phyloP scores from a whole-genome alignment of 768 basidiomycete species.

The Russula vinacea region DNA sequence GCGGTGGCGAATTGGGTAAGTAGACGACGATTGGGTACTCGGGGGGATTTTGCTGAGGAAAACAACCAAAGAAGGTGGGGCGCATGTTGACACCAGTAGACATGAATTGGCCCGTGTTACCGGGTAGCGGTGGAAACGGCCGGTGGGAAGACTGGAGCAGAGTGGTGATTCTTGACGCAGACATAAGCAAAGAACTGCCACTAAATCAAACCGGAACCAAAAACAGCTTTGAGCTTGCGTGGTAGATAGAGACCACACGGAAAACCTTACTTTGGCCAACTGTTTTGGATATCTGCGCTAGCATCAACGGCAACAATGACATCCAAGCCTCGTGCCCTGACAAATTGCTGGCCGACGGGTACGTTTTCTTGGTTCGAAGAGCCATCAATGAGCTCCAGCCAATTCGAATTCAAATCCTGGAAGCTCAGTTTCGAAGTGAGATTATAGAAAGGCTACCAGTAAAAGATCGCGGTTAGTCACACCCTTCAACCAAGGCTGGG shows the following conservation, averaged over 20 bases:
- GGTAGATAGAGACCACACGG: not conserved
- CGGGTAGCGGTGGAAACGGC: slow-evolving; percentile 61
- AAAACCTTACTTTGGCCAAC: slow-evolving; percentile 62
- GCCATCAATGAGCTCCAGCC: slow-evolving; percentile 69
- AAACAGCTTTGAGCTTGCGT: slow-evolving; percentile 2
- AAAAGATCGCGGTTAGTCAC: not conserved
- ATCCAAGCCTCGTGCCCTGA: slow-evolving; percentile 65
- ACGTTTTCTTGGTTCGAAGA: slow-evolving; percentile 66
- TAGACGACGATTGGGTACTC: slow-evolving; percentile 70
- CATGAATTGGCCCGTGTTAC: slow-evolving; percentile 50
- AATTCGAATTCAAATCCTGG: slow-evolving; percentile 48
- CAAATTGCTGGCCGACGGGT: slow-evolving; percentile 68
- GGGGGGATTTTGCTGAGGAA: slow-evolving; percentile 47
- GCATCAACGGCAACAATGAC: slow-evolving; percentile 74
- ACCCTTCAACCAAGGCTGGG: not conserved
- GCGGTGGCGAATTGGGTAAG: slow-evolving; percentile 72
- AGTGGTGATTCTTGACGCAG: slow-evolving; percentile 44
- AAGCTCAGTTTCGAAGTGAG: slow-evolving; percentile 46
- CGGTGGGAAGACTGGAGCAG: slow-evolving; percentile 52
- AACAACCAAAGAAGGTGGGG: slow-evolving; percentile 80
- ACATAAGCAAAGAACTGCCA: slow-evolving; percentile 52
- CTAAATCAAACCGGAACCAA: slow-evolving; percentile 33
- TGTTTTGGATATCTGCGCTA: slow-evolving; percentile 52
- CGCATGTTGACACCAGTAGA: slow-evolving; percentile 59
- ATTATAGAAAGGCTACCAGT: slow-evolving; percentile 47